Conservation (phyloP, 495 filamentous ascomycete genomes). For the Apiosordaria backusii region DNA sequence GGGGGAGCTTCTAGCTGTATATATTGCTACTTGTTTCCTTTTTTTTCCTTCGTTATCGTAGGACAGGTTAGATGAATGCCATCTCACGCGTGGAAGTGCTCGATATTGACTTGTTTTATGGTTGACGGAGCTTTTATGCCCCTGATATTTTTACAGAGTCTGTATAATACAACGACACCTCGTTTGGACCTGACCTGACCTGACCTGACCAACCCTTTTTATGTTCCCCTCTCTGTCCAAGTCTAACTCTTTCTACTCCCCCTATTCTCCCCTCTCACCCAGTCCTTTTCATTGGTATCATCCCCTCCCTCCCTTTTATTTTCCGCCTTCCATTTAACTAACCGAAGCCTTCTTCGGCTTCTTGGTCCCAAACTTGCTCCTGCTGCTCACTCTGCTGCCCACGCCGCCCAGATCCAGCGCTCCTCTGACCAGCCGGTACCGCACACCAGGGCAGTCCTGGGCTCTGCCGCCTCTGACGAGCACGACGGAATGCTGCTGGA, state of each 20-base stretch:
- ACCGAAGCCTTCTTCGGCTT: constrained; percentile 77
- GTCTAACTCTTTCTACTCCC: background rate
- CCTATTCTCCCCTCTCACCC: background rate
- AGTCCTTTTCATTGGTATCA: constrained; percentile 1
- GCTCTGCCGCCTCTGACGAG: constrained; percentile 83
- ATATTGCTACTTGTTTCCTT: background rate
- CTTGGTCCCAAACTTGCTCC: constrained; percentile 98
- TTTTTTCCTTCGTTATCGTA: background rate
- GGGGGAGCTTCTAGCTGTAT: background rate
- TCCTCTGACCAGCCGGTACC: constrained; percentile 88
- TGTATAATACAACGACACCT: background rate
- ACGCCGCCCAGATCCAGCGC: constrained; percentile 96
- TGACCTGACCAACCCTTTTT: background rate
- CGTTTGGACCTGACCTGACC: background rate
- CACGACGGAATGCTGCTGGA: constrained; percentile 97
- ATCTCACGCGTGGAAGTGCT: background rate
- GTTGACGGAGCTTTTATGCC: background rate
- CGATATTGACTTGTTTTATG: background rate
- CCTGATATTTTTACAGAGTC: background rate
- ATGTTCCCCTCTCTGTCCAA: background rate
- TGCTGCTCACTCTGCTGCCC: constrained; percentile 69
- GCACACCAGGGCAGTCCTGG: constrained; percentile 98
- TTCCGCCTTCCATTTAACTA: constrained; percentile 22
- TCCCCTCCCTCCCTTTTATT: background rate
- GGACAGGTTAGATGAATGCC: background rate